Evolutionary conservation across 176 grass and related monocot species (phyloP).

Genomic region (Pharus latifolius): DNA sequence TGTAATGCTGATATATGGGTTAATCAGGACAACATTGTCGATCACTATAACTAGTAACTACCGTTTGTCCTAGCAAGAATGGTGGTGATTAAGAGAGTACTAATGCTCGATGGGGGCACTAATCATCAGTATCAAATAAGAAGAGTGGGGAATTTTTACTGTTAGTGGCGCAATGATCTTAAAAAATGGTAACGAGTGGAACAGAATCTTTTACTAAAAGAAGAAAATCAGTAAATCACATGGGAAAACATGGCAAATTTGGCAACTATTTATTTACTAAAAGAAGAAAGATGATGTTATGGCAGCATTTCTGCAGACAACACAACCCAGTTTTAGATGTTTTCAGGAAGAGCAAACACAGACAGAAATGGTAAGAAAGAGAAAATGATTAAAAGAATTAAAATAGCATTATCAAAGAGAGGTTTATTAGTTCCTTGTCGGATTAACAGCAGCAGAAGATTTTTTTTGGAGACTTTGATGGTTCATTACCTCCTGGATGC

Average conservation of each 20-base stretch:
- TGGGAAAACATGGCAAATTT: conserved; percentile 7
- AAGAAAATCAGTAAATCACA: not conserved
- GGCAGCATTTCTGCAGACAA: conserved; percentile 9
- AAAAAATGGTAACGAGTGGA: not conserved
- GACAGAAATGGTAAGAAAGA: conserved; percentile 24
- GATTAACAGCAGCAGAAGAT: not conserved
- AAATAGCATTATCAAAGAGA: not conserved
- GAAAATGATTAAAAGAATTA: not conserved
- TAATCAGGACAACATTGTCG: no score
- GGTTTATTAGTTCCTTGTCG: no score
- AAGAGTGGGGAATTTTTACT: not conserved
- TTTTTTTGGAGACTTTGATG: not conserved
- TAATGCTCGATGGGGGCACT: not conserved
- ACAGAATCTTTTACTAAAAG: not conserved
- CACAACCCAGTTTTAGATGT: not conserved
- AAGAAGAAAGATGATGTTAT: conserved; percentile 27
- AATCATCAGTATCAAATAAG: not conserved
- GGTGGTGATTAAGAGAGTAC: not conserved
- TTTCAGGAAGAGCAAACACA: not conserved
- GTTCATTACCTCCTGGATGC: conserved; percentile 50
- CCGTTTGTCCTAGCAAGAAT: not conserved
- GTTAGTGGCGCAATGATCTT: not conserved
- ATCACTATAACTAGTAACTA: no score
- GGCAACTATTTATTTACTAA: conserved; percentile 19
- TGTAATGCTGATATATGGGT: not conserved